Conservation (phyloP, 1,284 basidiomycete species). For the Apiotrichum veenhuisii region DNA sequence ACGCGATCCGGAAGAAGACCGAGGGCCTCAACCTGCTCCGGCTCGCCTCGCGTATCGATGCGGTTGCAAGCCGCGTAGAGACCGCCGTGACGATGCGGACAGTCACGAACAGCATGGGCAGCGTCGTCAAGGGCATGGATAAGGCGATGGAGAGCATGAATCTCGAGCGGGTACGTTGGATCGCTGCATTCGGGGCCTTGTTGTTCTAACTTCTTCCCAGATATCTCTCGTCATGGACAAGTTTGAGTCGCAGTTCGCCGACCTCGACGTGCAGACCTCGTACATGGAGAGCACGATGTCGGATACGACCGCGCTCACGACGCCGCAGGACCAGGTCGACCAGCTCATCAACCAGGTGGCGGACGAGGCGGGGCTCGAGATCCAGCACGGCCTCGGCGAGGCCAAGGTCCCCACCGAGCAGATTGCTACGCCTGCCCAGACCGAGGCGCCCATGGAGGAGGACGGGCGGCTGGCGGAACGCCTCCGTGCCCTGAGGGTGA, state of each 20-base stretch:
- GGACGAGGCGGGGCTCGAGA: constrained; percentile 94
- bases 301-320: constrained; percentile 84
- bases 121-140: constrained; percentile 97
- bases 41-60: constrained; percentile 86
- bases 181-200: background rate
- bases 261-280: constrained; percentile 95
- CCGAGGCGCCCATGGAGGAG: constrained; percentile 37
- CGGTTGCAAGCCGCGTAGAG: constrained; percentile 93
- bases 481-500: constrained; percentile 41
- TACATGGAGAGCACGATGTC: constrained; percentile 99
- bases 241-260: constrained; percentile 94
- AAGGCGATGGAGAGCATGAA: constrained; percentile 99
- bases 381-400: constrained; percentile 79
- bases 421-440: constrained; percentile 41
- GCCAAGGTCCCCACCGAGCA: constrained; percentile 56
- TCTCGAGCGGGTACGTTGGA: constrained; percentile 72
- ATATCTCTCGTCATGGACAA: constrained; percentile 99
- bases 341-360: constrained; percentile 87
- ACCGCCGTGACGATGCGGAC: constrained; percentile 97
- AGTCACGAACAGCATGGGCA: constrained; percentile 87
- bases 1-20: constrained; percentile 97
- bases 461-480: constrained; percentile 41
- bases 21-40: constrained; percentile 87
- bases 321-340: constrained; percentile 97
- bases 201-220: constrained; percentile 55